Percentiles rank a stretch among this genome's conserved stretches.
Conservation (phyloP, 768 basidiomycete genomes). For the Boletus eberwhitei region DNA sequence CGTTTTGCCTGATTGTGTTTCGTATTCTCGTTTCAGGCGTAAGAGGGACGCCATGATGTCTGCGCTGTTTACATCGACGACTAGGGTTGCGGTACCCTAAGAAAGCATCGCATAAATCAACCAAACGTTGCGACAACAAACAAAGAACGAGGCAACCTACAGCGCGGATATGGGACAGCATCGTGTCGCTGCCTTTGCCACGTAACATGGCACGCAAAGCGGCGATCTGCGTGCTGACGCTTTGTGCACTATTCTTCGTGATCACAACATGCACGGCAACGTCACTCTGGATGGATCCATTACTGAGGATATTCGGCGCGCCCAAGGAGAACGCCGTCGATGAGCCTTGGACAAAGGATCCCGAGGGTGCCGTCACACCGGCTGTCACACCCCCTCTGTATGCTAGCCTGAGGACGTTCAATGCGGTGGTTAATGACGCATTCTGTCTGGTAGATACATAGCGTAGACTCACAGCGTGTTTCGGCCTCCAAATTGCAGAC, state of each 20-base stretch:
- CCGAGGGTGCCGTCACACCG: constrained; percentile 52
- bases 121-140: background rate
- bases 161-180: constrained; percentile 15
- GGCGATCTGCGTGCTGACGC: constrained; percentile 67
- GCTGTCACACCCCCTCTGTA: constrained; percentile 66
- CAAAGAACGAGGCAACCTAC: background rate
- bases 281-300: constrained; percentile 40
- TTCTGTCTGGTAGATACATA: background rate
- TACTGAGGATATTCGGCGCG: constrained; percentile 24
- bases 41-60: constrained; percentile 73
- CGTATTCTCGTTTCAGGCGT: constrained; percentile 64
- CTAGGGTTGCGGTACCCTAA: constrained; percentile 62
- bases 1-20: constrained; percentile 50
- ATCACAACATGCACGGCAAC: constrained; percentile 64
- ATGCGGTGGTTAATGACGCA: background rate
- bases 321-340: constrained; percentile 62
- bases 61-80: constrained; percentile 63
- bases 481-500: constrained; percentile 21
- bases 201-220: constrained; percentile 59
- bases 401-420: constrained; percentile 45
- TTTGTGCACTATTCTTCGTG: constrained; percentile 37
- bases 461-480: constrained; percentile 19
- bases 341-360: constrained; percentile 52
- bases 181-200: constrained; percentile 45
- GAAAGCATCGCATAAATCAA: background rate